Conservation (phyloP, 1,284 basidiomycete species). For the Fomitopsis schrenkii region DNA sequence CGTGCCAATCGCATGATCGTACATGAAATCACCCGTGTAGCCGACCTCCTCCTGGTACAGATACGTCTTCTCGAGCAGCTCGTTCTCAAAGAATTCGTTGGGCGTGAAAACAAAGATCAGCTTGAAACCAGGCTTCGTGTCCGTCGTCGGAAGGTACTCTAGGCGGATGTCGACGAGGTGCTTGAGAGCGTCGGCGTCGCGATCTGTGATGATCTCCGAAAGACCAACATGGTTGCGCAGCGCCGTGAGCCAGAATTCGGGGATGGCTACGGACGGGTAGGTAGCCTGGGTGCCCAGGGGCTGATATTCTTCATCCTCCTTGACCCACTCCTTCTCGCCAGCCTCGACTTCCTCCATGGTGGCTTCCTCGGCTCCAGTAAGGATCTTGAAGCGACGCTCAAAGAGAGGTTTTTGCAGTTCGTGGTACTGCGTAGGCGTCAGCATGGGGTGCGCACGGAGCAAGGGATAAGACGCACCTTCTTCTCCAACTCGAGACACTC, state of each 20-base stretch:
- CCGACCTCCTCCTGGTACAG: slow-evolving; percentile 93
- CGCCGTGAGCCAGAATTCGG: slow-evolving; percentile 98
- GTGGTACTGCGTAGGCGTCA: slow-evolving; percentile 60
- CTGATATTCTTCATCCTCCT: slow-evolving; percentile 65
- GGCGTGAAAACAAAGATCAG: slow-evolving; percentile 79
- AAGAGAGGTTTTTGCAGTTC: slow-evolving; percentile 84
- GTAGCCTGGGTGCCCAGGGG: slow-evolving; percentile 46
- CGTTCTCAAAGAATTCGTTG: slow-evolving; percentile 90
- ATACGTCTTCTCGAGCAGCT: slow-evolving; percentile 89
- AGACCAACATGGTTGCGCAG: slow-evolving; percentile 90
- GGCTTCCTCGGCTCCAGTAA: slow-evolving; percentile 74
- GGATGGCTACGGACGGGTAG: slow-evolving; percentile 60
- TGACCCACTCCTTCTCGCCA: slow-evolving; percentile 66
- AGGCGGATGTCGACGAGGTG: slow-evolving; percentile 66
- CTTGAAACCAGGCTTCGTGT: slow-evolving; percentile 86
- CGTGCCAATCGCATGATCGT: slow-evolving; percentile 88
- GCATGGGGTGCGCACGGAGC: neutral
- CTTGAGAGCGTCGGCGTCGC: slow-evolving; percentile 79
- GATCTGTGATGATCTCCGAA: slow-evolving; percentile 89
- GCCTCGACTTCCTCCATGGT: slow-evolving; percentile 82
- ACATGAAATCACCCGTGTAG: slow-evolving; percentile 93
- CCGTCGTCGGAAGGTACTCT: slow-evolving; percentile 61
- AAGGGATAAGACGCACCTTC: slow-evolving; percentile 57
- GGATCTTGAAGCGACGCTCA: slow-evolving; percentile 82
- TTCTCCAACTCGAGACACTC: slow-evolving; percentile 97